Conservation (phyloP, 768 basidiomycete genomes). For the Sporobolomyces roseus region DNA sequence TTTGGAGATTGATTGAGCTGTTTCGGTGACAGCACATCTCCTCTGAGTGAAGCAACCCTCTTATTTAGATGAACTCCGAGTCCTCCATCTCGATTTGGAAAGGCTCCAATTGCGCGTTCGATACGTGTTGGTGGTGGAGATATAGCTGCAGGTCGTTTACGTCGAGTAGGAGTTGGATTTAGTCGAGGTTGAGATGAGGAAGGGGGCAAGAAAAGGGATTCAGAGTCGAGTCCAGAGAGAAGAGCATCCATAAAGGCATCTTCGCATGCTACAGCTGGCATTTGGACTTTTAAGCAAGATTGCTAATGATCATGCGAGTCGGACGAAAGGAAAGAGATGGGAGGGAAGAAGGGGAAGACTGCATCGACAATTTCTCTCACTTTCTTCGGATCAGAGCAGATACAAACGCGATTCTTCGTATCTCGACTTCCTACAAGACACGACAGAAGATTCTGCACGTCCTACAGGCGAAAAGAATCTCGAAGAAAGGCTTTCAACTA, state of each 20-base stretch:
- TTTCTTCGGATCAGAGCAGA: too few relatives aligned
- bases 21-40: background rate
- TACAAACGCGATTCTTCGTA: too few relatives aligned
- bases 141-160: background rate
- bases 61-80: background rate
- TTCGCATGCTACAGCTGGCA: constrained; percentile 52
- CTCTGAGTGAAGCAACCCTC: background rate
- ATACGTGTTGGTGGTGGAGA: too few relatives aligned
- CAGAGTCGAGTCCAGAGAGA: constrained; percentile 58
- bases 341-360: too few relatives aligned
- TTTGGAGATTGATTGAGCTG: background rate
- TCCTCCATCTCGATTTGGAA: constrained; percentile 8
- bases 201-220: constrained; percentile 54
- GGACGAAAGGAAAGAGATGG: background rate
- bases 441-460: too few relatives aligned
- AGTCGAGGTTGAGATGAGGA: background rate
- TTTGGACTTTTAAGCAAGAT: background rate
- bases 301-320: too few relatives aligned
- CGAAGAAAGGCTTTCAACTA: too few relatives aligned
- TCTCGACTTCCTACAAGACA: too few relatives aligned
- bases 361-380: too few relatives aligned
- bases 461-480: too few relatives aligned
- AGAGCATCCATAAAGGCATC: constrained; percentile 60
- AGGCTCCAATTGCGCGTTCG: too few relatives aligned
- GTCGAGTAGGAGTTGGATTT: background rate